Evolutionary conservation across 2,329 filamentous ascomycete genomes (phyloP), one percentile per base, ranked within the genome.

Genomic region (Colletotrichum sojae): DNA sequence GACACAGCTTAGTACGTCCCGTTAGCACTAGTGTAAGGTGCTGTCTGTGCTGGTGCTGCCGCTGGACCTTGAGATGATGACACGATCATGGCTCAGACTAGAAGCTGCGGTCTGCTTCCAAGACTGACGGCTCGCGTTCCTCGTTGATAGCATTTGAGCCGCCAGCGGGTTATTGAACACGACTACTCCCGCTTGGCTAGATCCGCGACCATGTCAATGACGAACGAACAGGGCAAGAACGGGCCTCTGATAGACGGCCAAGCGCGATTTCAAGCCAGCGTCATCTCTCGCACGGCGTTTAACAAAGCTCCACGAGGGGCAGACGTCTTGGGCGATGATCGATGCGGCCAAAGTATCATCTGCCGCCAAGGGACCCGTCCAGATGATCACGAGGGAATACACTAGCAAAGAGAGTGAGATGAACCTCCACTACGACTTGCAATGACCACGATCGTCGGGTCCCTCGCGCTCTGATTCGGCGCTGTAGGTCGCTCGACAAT

Each of bases 231-330:
- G 27, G 67, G 40, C 6, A 68, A 25, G 62, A 62, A 60, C 63
- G 63, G 67, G 62, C 62, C 62, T 66, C 39, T 67, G 56, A 45
- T 20, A 52, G 52, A 22, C 52, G 63, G 57, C 67, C 67, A 63
- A 67, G 67, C 45, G 67, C 55, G 56, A 65, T 62, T 65, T 48
- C 56, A 48, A 25, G 45, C 27, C 40, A 48, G 45, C 46, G 51
- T 69, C 56, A 61, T 67, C 22, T 69, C 57, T 27, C 53, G 56
- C 63, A 58, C 63, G 53, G 67, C 67, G 63, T 59, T 18, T 56
- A 60, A 45, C 48, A 40, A 46, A 45, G 51, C 66, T 40, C 49
- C 49, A 66, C 18, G 61, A 60, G 40, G 55, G 66, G 54, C n/a
- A 49, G n/a, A 51, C n/a, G 43, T 55, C 53, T 12, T 43, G 40